Percentiles rank a stretch among this genome's conserved stretches.
These are phyloP conservation scores for Ceratorhiza oryzae-sativae DNA, from an alignment of 1,284 basidiomycete genomes.

Conservation along the genomic window DNA sequence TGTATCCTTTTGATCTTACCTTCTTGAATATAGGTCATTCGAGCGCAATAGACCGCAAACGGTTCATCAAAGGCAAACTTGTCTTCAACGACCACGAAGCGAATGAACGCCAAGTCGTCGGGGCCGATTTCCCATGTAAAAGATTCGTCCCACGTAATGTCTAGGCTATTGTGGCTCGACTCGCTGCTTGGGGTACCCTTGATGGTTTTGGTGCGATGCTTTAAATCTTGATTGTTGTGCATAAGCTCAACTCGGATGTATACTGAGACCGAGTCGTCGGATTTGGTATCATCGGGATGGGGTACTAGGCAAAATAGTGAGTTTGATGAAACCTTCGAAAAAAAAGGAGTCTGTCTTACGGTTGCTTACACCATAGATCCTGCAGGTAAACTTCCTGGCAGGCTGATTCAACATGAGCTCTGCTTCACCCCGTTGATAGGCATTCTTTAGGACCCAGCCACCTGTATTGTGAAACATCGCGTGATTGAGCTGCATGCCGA, in stretches of 20 bases:
- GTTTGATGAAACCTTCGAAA: neutral
- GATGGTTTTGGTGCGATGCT: conserved; percentile 37
- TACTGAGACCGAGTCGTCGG: conserved; percentile 31
- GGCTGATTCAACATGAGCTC: neutral
- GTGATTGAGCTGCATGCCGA: conserved; percentile 50
- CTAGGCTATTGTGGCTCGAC: conserved; percentile 20
- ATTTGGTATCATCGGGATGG: conserved; percentile 24
- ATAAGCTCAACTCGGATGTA: conserved; percentile 36
- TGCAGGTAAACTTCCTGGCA: conserved; percentile 24
- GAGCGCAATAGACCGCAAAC: conserved; percentile 30
- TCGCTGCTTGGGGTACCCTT: conserved; percentile 13
- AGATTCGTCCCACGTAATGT: conserved; percentile 36
- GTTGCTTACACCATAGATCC: conserved; percentile 35
- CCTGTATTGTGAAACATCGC: conserved; percentile 46
- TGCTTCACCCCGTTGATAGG: conserved; percentile 6
- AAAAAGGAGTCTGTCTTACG: neutral
- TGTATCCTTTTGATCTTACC: neutral
- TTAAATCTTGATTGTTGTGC: conserved; percentile 26
- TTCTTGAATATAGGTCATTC: conserved; percentile 20
- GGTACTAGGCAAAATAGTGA: conserved; percentile 11
- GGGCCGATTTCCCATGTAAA: conserved; percentile 24
- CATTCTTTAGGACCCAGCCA: conserved; percentile 29
- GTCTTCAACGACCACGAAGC: conserved; percentile 30
- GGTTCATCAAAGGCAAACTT: conserved; percentile 37
- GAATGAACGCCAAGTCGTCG: conserved; percentile 31